A percentile compares a stretch with the other conserved stretches of the same genome.
phyloP scores from a whole-genome alignment of 1,284 basidiomycete species.

The Puccinia sorghi region DNA sequence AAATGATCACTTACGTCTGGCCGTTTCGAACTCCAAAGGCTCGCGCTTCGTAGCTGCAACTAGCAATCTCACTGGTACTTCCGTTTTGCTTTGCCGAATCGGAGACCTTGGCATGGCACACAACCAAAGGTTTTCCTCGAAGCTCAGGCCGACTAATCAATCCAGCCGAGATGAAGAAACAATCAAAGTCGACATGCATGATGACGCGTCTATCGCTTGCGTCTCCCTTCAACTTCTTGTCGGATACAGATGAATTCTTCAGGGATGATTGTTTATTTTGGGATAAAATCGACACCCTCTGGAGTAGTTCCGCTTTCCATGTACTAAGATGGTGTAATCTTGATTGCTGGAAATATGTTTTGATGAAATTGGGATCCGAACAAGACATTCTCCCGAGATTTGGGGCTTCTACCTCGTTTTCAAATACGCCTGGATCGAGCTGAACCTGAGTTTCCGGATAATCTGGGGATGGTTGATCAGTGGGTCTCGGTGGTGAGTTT shows the following conservation, averaged over 20 bases:
- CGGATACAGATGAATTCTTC: conserved; percentile 20
- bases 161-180: conserved; percentile 93
- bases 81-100: conserved; percentile 64
- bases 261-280: conserved; percentile 24
- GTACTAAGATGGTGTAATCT: conserved; percentile 85
- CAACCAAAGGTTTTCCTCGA: conserved; percentile 82
- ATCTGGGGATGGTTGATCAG: not conserved
- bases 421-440: conserved; percentile 57
- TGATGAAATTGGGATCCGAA: conserved; percentile 78
- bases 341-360: conserved; percentile 86
- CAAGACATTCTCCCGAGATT: conserved; percentile 68
- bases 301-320: conserved; percentile 88
- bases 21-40: conserved; percentile 85
- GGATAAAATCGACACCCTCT: conserved; percentile 63
- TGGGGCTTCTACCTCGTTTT: conserved; percentile 62
- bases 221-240: conserved; percentile 54
- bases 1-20: conserved; percentile 69
- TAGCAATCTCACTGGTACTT: conserved; percentile 92
- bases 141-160: conserved; percentile 74
- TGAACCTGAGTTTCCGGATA: conserved; percentile 59
- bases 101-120: conserved; percentile 83
- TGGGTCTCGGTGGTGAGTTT: not conserved
- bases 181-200: conserved; percentile 95
- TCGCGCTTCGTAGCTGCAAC: conserved; percentile 89
- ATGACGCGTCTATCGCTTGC: conserved; percentile 67